Evolutionary conservation across 1,284 basidiomycete species (phyloP), one percentile per base, ranked within the genome.

Genomic region (Acaromyces ingoldii): DNA sequence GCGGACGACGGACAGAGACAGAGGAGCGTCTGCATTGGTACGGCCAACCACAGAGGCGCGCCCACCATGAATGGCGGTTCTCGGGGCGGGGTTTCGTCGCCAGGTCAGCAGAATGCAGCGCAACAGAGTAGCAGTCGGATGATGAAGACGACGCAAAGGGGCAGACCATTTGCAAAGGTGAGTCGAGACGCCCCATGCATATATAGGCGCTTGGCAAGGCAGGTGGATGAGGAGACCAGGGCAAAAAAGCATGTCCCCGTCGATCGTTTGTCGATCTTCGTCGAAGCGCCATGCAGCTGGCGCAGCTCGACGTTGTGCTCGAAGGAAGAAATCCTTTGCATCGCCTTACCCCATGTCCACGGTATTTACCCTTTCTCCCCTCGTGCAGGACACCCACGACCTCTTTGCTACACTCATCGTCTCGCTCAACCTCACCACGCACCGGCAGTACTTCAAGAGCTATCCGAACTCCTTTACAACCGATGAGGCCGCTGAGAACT

Each of bases 371-470:
- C 43, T 55, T 11, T 45, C 53, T 37, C 58, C 41, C 22, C 26
- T 38, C 49, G 6, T 29, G 11, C 70, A 96, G 91, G 95, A 99
- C 77, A 95, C 91, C 21, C 86, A 97, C 65, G 95, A 98, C 78
- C 85, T 99, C 29, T 98, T 96, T 71, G 91, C 93, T 34, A 98
- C 95, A 11, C 83, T 98, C 71, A 82, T 98, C 72, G 91, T 96
- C 44, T 96, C 92, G 30, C 83, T 98, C 44, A 84, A 91, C 66
- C 83, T 99, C 37, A 82, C 83, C 28, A 85, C 85, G 19, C 91
- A 96, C 78, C 88, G 92, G 62, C 91, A 92, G 68, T 95, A 93
- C 80, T 97, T 98, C 82, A 86, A 90, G 64, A 86, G 85, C 29
- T 97, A 92, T 76, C 83, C 86, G 30, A 91, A 96, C 78, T 91